phyloP scores from a whole-genome alignment of 768 basidiomycete genomes.

The Tylopilus sp. region DNA sequence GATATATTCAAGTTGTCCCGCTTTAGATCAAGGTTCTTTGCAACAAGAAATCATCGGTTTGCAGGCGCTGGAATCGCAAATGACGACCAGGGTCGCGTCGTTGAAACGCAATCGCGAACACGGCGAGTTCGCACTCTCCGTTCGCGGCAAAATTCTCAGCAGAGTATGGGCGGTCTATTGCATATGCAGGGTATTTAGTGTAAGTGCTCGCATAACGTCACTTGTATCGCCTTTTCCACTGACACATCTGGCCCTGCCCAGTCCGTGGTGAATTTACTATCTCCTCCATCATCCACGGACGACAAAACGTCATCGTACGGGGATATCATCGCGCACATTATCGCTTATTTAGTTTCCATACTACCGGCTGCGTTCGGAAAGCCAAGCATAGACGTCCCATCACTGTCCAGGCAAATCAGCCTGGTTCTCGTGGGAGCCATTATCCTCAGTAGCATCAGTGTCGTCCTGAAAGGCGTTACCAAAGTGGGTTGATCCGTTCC shows the following conservation, averaged over 20 bases:
- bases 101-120: conserved; percentile 48
- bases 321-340: conserved; percentile 39
- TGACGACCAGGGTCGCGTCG: conserved; percentile 52
- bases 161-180: conserved; percentile 66
- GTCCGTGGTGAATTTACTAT: conserved; percentile 35
- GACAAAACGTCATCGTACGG: conserved; percentile 42
- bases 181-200: conserved; percentile 56
- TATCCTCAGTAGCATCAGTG: conserved; percentile 67
- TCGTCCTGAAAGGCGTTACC: conserved; percentile 66
- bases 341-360: conserved; percentile 40
- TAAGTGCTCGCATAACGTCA: conserved; percentile 34
- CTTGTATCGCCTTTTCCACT: conserved; percentile 8
- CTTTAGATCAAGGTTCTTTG: conserved; percentile 36
- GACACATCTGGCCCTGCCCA: conserved; percentile 17
- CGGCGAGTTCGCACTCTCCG: conserved; percentile 49
- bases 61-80: conserved; percentile 64
- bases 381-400: conserved; percentile 33
- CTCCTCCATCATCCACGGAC: conserved; percentile 30
- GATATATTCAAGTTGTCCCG: background rate
- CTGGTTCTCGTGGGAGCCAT: conserved; percentile 72
- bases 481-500: conserved; percentile 37
- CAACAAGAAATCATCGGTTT: conserved; percentile 62
- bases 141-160: conserved; percentile 52
- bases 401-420: conserved; percentile 55
- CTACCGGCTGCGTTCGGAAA: conserved; percentile 33